phyloP scores from a whole-genome alignment of 139 green algal genomes.

The Gonium pectorale region DNA sequence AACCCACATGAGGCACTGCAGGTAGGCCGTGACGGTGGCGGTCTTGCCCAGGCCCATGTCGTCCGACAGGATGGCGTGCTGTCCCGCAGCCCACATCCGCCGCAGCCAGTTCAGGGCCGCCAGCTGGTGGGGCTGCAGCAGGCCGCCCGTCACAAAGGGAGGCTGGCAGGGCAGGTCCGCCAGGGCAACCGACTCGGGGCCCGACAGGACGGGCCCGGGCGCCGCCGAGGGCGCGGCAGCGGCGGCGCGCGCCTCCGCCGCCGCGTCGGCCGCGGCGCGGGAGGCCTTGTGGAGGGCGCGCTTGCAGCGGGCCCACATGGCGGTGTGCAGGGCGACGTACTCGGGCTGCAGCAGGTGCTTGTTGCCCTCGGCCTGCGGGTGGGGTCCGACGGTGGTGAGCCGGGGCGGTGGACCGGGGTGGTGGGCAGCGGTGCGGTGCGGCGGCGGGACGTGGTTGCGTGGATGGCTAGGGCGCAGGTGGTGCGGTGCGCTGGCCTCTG shows the following conservation, averaged over 20 bases:
- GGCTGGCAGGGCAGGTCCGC: constrained; percentile 47
- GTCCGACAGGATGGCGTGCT: constrained; percentile 76
- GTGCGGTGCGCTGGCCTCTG: too few species aligned
- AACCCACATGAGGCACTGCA: constrained; percentile 59
- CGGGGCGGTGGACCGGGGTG: too few species aligned
- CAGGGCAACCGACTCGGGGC: not conserved
- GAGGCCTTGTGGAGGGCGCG: constrained; percentile 58
- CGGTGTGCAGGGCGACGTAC: constrained; percentile 65
- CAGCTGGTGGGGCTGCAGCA: constrained; percentile 83
- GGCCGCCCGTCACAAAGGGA: constrained; percentile 45
- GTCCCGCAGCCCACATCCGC: constrained; percentile 62
- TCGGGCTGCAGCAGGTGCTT: constrained; percentile 64
- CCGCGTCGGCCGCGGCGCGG: constrained; percentile 18
- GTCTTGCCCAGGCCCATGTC: constrained; percentile 85
- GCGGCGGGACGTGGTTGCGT: too few species aligned
- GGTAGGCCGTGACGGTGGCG: constrained; percentile 72
- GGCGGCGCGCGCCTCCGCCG: constrained; percentile 31
- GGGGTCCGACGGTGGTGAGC: too few species aligned
- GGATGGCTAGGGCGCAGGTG: too few species aligned
- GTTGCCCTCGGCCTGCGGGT: constrained; percentile 59
- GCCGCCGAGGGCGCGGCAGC: not conserved
- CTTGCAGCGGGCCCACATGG: constrained; percentile 80
- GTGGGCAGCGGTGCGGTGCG: too few species aligned
- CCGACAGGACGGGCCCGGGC: not conserved
- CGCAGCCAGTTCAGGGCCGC: constrained; percentile 78